Base-by-base conservation (phyloP, 306 rosid species). In the Echinosophora koreensis region DNA sequence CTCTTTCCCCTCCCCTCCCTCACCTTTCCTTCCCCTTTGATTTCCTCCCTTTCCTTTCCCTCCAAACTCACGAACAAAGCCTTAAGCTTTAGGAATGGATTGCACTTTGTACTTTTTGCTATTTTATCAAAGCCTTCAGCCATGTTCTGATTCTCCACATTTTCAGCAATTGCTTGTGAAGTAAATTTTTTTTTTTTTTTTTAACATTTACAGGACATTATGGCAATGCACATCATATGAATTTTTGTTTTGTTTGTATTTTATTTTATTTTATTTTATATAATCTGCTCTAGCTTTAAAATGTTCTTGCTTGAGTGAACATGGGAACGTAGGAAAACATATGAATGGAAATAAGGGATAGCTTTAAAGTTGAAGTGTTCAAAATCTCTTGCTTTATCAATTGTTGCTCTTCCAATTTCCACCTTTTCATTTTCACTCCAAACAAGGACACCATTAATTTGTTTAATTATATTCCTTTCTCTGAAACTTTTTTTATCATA, bases 251-350 rank as follows among this genome's bases (percentile, higher is more conserved):
- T 8, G n/a, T 44, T 57, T 55, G 61, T 30, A n/a, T n/a, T n/a
- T n/a, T n/a, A n/a, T 15, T 41, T 41, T 64, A 8, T 69, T 68
- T 15, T 30, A 57, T 50, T 55, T 79, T 49, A 38, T 47, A 7
- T 1, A 22, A 22, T 22, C 22, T 1, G 22, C 22, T n/a, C n/a
- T 69, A 28, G 59, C 54, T 63, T 16, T 32, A 49, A 41, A 64
- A 30, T 28, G 51, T 71, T 49, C 42, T 72, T 66, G 52, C 41
- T 13, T 8, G 62, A 18, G 61, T 56, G 28, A 56, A 39, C 39
- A 69, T 59, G 41, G 6, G 28, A 62, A 15, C 10, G n/a, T 63
- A n/a, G 59, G 17, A 52, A 79, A 52, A 54, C 17, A 15, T n/a
- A 42, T 44, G 18, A 60, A 61, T 42, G 11, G 37, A 28, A 16